These are phyloP conservation scores for Calonectria fujianensis DNA, from an alignment of 2,329 filamentous ascomycete species.

Conservation along the genomic window DNA sequence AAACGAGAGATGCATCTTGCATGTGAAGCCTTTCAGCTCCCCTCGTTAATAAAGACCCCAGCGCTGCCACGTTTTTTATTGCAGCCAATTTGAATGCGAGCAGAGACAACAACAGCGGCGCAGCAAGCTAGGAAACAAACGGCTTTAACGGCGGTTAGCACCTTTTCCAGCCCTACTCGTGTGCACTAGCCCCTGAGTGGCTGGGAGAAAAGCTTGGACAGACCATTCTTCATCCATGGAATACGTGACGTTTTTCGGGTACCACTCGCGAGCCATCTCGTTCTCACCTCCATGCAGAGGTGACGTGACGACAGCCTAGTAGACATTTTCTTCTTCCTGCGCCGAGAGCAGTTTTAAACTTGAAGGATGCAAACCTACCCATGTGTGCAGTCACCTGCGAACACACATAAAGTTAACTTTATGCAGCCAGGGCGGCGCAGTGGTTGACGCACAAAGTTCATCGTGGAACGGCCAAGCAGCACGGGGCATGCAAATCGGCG, in stretches of 20 bases:
- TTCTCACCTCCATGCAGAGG: background rate
- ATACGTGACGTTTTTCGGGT: background rate
- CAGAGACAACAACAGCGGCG: conserved; percentile 1
- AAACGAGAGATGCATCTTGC: background rate
- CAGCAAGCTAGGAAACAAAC: background rate
- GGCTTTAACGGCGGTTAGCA: background rate
- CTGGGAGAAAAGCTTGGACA: background rate
- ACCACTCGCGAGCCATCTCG: background rate
- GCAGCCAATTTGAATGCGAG: background rate
- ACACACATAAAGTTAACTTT: background rate
- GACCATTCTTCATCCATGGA: background rate
- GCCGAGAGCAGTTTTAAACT: background rate
- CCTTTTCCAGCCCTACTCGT: background rate
- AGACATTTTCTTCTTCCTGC: background rate
- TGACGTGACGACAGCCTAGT: background rate
- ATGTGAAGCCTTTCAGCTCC: background rate
- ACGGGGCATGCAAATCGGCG: background rate
- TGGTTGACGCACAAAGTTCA: background rate
- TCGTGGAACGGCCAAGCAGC: background rate
- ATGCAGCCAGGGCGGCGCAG: background rate
- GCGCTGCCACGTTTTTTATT: background rate
- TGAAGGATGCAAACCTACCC: background rate
- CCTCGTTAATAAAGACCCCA: background rate
- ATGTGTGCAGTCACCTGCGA: background rate
- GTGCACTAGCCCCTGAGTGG: background rate